Base-by-base conservation (phyloP, 2,329 filamentous ascomycete genomes). In the Exophiala sideris region DNA sequence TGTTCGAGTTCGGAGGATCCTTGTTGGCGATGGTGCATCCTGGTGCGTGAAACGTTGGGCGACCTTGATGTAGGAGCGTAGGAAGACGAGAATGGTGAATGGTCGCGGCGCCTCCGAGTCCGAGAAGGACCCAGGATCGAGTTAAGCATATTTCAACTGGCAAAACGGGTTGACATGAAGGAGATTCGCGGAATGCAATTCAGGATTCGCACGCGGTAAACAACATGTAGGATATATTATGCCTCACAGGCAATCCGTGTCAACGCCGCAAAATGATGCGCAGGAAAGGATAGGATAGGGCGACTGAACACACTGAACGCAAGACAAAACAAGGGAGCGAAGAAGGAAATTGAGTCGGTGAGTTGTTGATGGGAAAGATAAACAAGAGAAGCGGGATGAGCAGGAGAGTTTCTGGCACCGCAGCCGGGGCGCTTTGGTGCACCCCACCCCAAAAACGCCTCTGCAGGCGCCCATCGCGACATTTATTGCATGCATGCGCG, bases 1-100 rank as follows among this genome's bases (percentile, higher is more conserved):
- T 20, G 21, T 21, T 45, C 52, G 10, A 20, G 14, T 6, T 40
- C 36, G 12, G 40, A 35, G 35, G 48, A 48, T 32, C 45, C 40
- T 40, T 45, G 47, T 32, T 49, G 29, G 14, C 5, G 20, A 24
- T 33, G 48, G 33, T 50, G 56, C 35, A 63, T 65, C 12, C 44
- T 34, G 20, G 29, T 50, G 5, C 56, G 58, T 14, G 48, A 46
- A 20, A 18, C 38, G 32, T 60, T 58, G 32, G 54, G 49, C n/a
- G 60, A 60, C 18, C 38, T 44, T 12, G 51, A 39, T 10, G 54
- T 55, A 14, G 62, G 45, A 3, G 63, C 62, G 57, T 65, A 64
- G 5, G 62, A 64, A 16, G 68, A 66, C 16, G 65, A 64, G 54
- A 68, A 67, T 5, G 64, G 67, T 20, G 66, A 68, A 16, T 54